Base-by-base conservation (phyloP, 352 stramenopile genomes). In the Elongisporangium undulatum region DNA sequence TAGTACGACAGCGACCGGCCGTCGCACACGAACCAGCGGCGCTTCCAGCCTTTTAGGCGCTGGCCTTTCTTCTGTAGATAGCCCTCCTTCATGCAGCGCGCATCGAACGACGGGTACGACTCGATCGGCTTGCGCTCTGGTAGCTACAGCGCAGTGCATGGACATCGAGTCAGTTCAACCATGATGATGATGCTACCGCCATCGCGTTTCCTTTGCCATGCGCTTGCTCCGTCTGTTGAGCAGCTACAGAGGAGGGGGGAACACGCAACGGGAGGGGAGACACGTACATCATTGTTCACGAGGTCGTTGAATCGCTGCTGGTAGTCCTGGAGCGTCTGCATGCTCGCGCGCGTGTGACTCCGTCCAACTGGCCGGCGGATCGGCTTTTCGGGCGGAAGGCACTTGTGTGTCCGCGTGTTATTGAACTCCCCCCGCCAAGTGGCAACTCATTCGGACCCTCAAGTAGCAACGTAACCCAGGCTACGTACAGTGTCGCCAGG, bases 61-160 rank as follows among this genome's bases (percentile, higher is more conserved):
- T 91, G 80, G 4, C 85, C 85, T 63, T 93, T 91, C 68, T 95
- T 95, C 71, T 92, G 81, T 21, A 95, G 59, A 53, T 90, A 92
- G 0, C 85, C 85, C 63, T 93, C 85, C 62, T 92, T 90, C 78
- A 95, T 87, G 63, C 74, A 82, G 23, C 56, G 62, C 51, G 82
- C 66, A 62, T 92, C 71, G 65, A 80, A 91, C 55, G 77, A 67
- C 15, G 68, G 23, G 29, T 86, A 59, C 34, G 70, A 64, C 57
- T 77, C 71, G 22, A 88, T 66, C 6, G 73, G 81, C 54, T 89
- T 85, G 53, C 85, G 74, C 56, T 88, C 76, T 12, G 75, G 76
- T 71, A 77, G 74, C 74, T 82, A 39, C n/a, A 56, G 51, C n/a
- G 54, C 34, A 54, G n/a, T 13, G 10, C 20, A 48, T 6, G 34